Evolutionary conservation across 139 green algal genomes (phyloP), one percentile per base, ranked within the genome.

Genomic region (Chlorella sorokiniana): DNA sequence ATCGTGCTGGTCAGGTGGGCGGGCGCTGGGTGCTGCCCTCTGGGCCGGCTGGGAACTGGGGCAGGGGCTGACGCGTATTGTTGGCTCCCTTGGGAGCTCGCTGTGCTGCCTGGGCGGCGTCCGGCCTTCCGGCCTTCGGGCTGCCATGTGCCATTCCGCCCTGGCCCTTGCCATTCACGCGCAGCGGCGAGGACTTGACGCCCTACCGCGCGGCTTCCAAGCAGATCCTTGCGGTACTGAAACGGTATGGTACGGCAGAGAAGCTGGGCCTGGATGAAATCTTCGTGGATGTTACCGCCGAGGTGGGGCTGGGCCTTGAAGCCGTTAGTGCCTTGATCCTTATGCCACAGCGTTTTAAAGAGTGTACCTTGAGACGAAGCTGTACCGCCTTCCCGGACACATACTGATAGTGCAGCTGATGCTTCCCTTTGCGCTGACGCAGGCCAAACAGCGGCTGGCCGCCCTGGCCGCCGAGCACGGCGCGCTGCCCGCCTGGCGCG

Each of bases 221-320:
- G 67, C 27, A 42, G 33, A 87, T 93, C 27, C 62, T 90, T 40
- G 51, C 61, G 56, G 76, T 89, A 35, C 62, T 88, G 37, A 70
- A 70, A n/a, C 71, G 59, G 29, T 88, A 65, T 67, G 84, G 84
- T 25, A 42, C 84, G 0, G 70, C 73, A 25, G 56, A 87, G 77
- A 84, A 52, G 63, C 64, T 84, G 29, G 84, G 68, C 74, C 85
- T 64, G 83, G 93, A 97, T 76, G 93, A 97, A 72, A 77, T 86
- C 18, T 91, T 88, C 22, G 85, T 97, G 65, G 93, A 97, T 48
- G 82, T 90, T 5, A 95, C 89, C 3, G 62, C 87, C 61, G 87
- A 89, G 78, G 85, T 85, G n/a, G 20, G 73, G 14, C 5, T 27
- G 23, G 65, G 5, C 37, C 48, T 59, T 59, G 48, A 31, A 20